phyloP scores from a whole-genome alignment of 2,329 filamentous ascomycete species.

The Aspergillus fructus region DNA sequence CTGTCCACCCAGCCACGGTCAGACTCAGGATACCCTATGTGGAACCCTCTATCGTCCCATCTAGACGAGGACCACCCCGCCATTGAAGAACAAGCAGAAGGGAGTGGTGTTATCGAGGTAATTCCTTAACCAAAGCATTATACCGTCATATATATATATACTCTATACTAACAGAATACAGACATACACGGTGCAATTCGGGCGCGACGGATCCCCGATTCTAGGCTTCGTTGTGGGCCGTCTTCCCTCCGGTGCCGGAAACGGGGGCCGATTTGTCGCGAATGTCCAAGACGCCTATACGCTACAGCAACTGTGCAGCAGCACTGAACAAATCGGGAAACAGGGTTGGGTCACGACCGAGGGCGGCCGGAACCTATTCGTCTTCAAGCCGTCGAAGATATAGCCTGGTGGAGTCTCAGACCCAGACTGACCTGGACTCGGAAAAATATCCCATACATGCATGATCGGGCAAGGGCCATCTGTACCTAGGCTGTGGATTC shows the following conservation, averaged over 20 bases:
- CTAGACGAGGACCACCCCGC: slow-evolving; percentile 6
- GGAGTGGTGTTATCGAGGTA: slow-evolving; percentile 56
- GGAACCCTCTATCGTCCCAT: slow-evolving; percentile 39
- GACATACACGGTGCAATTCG: slow-evolving; percentile 63
- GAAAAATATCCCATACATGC: background rate
- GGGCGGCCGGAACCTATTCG: slow-evolving; percentile 4
- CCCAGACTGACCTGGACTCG: background rate
- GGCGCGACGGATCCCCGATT: slow-evolving; percentile 50
- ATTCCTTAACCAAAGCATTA: background rate
- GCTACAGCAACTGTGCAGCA: slow-evolving; percentile 3
- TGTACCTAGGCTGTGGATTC: too few relatives aligned
- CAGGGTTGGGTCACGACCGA: background rate
- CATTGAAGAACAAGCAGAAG: slow-evolving; percentile 36
- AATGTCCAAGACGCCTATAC: slow-evolving; percentile 7
- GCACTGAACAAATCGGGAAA: slow-evolving; percentile 3
- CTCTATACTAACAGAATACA: slow-evolving; percentile 22
- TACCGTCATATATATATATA: background rate
- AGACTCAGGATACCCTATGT: slow-evolving; percentile 47
- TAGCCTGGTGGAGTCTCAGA: background rate
- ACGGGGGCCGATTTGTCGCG: slow-evolving; percentile 2
- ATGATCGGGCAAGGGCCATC: background rate
- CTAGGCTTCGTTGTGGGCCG: slow-evolving; percentile 55
- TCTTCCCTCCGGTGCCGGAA: slow-evolving; percentile 29
- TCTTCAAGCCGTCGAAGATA: slow-evolving; percentile 5
- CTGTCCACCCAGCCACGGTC: slow-evolving; percentile 50